Evolutionary conservation across 768 basidiomycete genomes (phyloP).

Genomic region (Suillus placidus): DNA sequence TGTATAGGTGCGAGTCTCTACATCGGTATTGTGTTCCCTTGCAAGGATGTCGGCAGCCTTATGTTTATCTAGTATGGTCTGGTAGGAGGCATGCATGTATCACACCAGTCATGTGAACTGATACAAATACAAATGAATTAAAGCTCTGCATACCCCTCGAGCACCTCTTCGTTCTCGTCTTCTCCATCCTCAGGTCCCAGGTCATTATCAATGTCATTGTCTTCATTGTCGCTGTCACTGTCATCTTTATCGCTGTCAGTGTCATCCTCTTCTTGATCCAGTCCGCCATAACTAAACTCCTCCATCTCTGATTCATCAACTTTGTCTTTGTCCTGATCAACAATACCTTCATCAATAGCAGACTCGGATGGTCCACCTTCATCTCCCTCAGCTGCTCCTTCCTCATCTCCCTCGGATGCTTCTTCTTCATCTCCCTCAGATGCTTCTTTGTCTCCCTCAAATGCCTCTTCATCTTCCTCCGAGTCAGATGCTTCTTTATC

Average conservation of each 20-base stretch:
- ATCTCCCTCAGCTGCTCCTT: neutral
- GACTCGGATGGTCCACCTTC: neutral
- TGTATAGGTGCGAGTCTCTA: too few species aligned
- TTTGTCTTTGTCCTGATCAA: neutral
- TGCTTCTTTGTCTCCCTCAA: too few species aligned
- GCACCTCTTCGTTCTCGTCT: slow-evolving; percentile 5
- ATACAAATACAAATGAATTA: neutral
- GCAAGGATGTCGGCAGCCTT: neutral
- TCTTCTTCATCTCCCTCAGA: too few species aligned
- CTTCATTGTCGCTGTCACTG: neutral
- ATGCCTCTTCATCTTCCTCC: neutral
- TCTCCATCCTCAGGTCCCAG: slow-evolving; percentile 5
- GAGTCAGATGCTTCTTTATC: neutral
- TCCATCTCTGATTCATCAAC: slow-evolving; percentile 3
- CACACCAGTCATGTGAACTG: neutral
- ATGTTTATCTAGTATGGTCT: neutral
- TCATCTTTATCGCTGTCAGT: neutral
- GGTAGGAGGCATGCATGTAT: neutral
- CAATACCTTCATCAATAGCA: neutral
- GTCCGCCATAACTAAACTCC: slow-evolving; percentile 3
- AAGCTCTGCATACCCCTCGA: slow-evolving; percentile 1
- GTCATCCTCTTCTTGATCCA: neutral
- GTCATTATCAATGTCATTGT: neutral
- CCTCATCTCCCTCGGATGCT: neutral
- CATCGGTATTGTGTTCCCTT: neutral